phyloP scores from a whole-genome alignment of 371 early-diverging fungal genomes.

The Smittium culicis region DNA sequence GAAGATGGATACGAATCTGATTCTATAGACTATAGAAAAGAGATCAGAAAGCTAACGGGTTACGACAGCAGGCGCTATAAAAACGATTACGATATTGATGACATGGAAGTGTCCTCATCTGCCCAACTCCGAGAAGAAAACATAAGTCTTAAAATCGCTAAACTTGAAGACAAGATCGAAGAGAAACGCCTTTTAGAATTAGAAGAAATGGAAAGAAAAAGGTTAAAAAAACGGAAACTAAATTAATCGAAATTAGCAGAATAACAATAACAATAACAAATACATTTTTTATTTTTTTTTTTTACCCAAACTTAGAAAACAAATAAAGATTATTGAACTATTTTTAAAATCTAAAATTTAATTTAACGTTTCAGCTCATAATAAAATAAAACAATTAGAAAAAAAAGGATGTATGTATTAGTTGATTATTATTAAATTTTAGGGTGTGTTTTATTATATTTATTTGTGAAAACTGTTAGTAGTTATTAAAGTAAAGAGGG shows the following conservation, averaged over 20 bases:
- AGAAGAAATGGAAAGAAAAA: neutral
- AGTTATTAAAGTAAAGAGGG: neutral
- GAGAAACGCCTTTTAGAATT: neutral
- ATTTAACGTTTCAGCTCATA: too few species aligned
- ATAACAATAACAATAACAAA: too few species aligned
- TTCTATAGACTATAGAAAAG: constrained; percentile 24
- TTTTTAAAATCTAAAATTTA: too few species aligned
- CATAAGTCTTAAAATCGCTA: neutral
- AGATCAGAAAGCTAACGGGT: constrained; percentile 13
- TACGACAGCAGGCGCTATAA: constrained; percentile 23
- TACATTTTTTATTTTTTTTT: too few species aligned
- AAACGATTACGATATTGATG: constrained; percentile 28
- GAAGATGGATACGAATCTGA: constrained; percentile 21
- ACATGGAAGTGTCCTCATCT: constrained; percentile 3
- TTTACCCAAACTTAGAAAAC: too few species aligned
- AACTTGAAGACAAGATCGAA: constrained; percentile 1
- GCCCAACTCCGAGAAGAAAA: neutral
- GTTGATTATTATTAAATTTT: too few species aligned
- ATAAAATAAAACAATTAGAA: too few species aligned
- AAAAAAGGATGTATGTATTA: too few species aligned
- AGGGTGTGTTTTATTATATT: too few species aligned
- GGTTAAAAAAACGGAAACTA: constrained; percentile 1
- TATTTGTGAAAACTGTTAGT: too few species aligned
- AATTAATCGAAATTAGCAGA: too few species aligned
- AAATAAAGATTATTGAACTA: too few species aligned